A percentile compares a stretch with the other conserved stretches of the same genome.
These are phyloP conservation scores for Zoysia matrella DNA, from an alignment of 202 grass and related monocot species.

Conservation along the genomic window DNA sequence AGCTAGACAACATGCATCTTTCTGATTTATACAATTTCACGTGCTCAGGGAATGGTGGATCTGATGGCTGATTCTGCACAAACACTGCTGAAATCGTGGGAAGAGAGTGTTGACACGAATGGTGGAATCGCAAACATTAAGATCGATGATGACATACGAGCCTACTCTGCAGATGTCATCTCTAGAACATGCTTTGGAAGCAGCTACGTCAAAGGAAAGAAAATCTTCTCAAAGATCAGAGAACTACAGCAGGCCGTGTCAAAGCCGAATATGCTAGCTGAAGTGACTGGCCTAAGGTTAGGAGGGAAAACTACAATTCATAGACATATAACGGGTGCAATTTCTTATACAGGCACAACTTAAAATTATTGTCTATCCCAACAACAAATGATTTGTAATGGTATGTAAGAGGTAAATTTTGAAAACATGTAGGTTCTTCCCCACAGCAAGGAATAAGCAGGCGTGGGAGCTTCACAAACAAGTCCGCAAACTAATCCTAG, in stretches of 20 bases:
- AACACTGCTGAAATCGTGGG: conserved; percentile 70
- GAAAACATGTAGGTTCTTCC: conserved; percentile 58
- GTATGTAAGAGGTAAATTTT: conserved; percentile 11
- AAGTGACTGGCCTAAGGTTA: conserved; percentile 90
- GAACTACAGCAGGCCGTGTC: conserved; percentile 83
- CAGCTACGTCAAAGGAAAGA: conserved; percentile 86
- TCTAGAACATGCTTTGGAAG: conserved; percentile 94
- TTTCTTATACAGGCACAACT: neutral
- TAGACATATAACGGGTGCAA: neutral
- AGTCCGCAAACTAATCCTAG: conserved; percentile 72
- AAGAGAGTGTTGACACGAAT: conserved; percentile 56
- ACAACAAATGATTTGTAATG: conserved; percentile 1
- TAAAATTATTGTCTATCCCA: neutral
- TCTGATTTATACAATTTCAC: conserved; percentile 23
- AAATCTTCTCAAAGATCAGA: conserved; percentile 86
- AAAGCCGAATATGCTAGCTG: conserved; percentile 81
- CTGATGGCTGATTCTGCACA: conserved; percentile 88
- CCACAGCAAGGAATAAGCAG: conserved; percentile 63
- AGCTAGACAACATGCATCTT: conserved; percentile 18
- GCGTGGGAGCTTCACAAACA: conserved; percentile 81
- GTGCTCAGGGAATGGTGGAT: conserved; percentile 85
- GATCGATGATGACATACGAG: conserved; percentile 86
- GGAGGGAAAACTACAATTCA: neutral
- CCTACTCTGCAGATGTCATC: conserved; percentile 90
- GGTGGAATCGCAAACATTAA: conserved; percentile 69